A percentile compares a stretch with the other conserved stretches of the same genome.
These are phyloP conservation scores for Limnomonas spitsbergensis DNA, from an alignment of 139 green algal species.

Conservation along the genomic window DNA sequence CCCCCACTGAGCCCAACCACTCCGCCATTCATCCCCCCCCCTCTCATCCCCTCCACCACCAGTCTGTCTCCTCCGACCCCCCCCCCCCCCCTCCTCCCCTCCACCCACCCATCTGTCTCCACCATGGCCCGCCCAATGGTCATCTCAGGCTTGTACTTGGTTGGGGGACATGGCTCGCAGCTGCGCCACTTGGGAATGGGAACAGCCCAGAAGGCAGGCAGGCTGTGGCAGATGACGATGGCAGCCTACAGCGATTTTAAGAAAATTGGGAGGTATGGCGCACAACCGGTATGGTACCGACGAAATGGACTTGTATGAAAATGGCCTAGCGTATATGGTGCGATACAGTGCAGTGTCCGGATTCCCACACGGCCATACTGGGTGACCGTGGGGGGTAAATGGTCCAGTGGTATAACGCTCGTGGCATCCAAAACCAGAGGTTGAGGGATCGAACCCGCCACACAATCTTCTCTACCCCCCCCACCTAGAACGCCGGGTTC, in stretches of 20 bases:
- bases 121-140: slow-evolving; percentile 25
- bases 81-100: neutral
- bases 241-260: no score
- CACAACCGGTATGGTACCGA: neutral
- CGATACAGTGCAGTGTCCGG: neutral
- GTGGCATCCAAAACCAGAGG: neutral
- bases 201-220: slow-evolving; percentile 21
- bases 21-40: neutral
- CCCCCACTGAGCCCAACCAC: neutral
- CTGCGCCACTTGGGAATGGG: slow-evolving; percentile 19
- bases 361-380: neutral
- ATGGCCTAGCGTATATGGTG: neutral
- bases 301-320: neutral
- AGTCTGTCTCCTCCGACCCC: neutral
- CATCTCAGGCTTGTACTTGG: slow-evolving; percentile 7
- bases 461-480: no score
- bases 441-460: no score
- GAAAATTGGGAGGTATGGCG: no score
- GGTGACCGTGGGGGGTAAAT: neutral
- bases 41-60: neutral
- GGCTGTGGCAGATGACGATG: slow-evolving; percentile 24
- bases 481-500: no score
- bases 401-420: neutral
- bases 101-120: slow-evolving; percentile 25
- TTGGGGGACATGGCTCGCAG: slow-evolving; percentile 17